Percentiles rank a stretch among this genome's conserved stretches.
phyloP scores from a whole-genome alignment of 176 grass and related monocot species.

The Ampelocalamus luodianensis region DNA sequence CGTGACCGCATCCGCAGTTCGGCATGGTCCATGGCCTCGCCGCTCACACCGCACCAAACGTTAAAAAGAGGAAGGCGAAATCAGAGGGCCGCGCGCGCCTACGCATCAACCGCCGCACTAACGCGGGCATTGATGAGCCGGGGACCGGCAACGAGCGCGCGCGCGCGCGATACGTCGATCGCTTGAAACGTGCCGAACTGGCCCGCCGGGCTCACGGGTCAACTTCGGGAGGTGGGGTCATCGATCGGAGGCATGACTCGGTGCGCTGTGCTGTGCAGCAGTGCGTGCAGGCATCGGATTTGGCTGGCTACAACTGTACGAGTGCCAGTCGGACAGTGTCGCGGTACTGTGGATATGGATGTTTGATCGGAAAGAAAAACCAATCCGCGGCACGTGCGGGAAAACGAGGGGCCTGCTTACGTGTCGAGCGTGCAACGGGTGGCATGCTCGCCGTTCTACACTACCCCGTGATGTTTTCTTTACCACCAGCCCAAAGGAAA shows the following conservation, averaged over 20 bases:
- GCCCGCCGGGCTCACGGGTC: neutral
- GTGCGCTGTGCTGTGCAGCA: neutral
- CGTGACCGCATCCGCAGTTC: neutral
- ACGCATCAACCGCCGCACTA: neutral
- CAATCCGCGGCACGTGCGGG: slow-evolving; percentile 26
- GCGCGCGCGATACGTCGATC: neutral
- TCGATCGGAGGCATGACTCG: neutral
- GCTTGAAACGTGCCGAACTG: slow-evolving; percentile 35
- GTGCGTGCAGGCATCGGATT: neutral
- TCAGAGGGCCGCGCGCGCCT: neutral
- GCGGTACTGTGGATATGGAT: slow-evolving; percentile 40
- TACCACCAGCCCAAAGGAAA: too few species aligned
- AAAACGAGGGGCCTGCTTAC: neutral
- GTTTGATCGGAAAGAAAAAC: neutral
- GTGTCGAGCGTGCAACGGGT: slow-evolving; percentile 34
- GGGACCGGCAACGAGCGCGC: slow-evolving; percentile 21
- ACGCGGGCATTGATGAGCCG: neutral
- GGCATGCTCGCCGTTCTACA: neutral
- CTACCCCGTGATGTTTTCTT: neutral
- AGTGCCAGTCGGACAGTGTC: neutral
- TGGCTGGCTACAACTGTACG: neutral
- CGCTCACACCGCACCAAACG: too few species aligned
- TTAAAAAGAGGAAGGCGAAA: too few species aligned
- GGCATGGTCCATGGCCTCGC: neutral
- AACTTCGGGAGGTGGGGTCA: neutral